Evolutionary conservation across 2,329 filamentous ascomycete species (phyloP).

Genomic region (Orbilia oligospora): DNA sequence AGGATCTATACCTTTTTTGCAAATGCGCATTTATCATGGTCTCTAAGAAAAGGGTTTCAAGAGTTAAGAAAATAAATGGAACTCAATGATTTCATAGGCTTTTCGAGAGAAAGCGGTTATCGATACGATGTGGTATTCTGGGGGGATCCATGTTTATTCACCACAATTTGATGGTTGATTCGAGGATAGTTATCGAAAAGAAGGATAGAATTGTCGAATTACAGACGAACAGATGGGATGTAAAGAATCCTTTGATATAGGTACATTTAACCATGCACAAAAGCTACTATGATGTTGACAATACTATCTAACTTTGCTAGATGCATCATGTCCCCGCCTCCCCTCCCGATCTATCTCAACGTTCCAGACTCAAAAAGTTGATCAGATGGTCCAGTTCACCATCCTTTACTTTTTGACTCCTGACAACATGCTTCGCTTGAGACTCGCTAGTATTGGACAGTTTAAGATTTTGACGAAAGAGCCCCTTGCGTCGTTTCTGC

Average conservation of each 20-base stretch:
- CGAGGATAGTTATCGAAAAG: neutral
- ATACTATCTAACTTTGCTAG: too few species aligned
- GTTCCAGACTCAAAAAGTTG: neutral
- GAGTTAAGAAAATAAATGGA: neutral
- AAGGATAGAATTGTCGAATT: too few species aligned
- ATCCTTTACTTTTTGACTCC: too few species aligned
- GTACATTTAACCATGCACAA: too few species aligned
- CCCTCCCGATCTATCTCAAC: neutral
- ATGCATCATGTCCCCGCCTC: too few species aligned
- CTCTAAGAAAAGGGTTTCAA: too few species aligned
- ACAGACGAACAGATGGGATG: too few species aligned
- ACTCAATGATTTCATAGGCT: neutral
- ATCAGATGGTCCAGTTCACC: neutral
- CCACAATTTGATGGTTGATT: neutral
- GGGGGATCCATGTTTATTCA: neutral
- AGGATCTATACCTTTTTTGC: too few species aligned
- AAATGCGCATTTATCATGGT: too few species aligned
- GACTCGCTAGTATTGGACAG: neutral
- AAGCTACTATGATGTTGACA: too few species aligned
- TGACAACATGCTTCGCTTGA: neutral
- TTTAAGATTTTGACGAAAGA: neutral
- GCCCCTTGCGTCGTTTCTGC: slow-evolving; percentile 9
- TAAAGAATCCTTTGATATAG: too few species aligned
- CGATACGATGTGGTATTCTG: neutral
- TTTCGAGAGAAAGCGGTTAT: neutral